These are phyloP conservation scores for Pholiota microspora DNA, from an alignment of 768 basidiomycete species.

Conservation along the genomic window DNA sequence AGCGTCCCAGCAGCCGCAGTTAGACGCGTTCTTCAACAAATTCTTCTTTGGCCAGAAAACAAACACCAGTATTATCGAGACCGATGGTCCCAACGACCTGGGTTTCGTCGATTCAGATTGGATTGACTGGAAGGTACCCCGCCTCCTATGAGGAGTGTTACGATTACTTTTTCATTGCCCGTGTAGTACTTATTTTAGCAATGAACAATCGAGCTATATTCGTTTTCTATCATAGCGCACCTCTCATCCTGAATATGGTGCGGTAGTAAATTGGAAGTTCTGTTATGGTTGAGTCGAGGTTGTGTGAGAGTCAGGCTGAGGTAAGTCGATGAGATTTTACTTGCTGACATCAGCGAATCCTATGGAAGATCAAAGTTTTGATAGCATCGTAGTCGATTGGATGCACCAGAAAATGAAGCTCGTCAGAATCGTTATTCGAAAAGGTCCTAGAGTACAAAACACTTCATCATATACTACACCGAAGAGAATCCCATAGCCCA, in stretches of 20 bases:
- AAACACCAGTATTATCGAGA: slow-evolving; percentile 41
- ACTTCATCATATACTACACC: neutral
- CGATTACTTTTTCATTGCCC: neutral
- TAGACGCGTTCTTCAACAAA: slow-evolving; percentile 50
- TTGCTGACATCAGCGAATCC: too few relatives aligned
- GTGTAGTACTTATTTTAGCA: neutral
- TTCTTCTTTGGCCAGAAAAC: slow-evolving; percentile 44
- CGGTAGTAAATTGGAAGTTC: too few relatives aligned
- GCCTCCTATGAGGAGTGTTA: slow-evolving; percentile 1
- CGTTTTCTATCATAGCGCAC: too few relatives aligned
- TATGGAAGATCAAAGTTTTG: too few relatives aligned
- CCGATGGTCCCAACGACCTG: slow-evolving; percentile 35
- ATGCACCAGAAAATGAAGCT: too few relatives aligned
- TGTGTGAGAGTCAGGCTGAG: too few relatives aligned
- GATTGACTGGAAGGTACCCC: slow-evolving; percentile 46
- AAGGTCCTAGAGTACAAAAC: neutral
- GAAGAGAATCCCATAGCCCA: neutral
- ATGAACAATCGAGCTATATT: too few relatives aligned
- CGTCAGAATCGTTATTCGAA: too few relatives aligned
- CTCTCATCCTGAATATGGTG: too few relatives aligned
- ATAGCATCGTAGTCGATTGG: too few relatives aligned
- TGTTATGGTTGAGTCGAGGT: too few relatives aligned
- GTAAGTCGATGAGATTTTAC: too few relatives aligned
- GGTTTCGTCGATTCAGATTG: slow-evolving; percentile 35
- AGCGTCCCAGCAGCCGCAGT: slow-evolving; percentile 34